These are phyloP conservation scores for Aspergillus glaucus DNA, from an alignment of 2,329 filamentous ascomycete species.

Conservation along the genomic window DNA sequence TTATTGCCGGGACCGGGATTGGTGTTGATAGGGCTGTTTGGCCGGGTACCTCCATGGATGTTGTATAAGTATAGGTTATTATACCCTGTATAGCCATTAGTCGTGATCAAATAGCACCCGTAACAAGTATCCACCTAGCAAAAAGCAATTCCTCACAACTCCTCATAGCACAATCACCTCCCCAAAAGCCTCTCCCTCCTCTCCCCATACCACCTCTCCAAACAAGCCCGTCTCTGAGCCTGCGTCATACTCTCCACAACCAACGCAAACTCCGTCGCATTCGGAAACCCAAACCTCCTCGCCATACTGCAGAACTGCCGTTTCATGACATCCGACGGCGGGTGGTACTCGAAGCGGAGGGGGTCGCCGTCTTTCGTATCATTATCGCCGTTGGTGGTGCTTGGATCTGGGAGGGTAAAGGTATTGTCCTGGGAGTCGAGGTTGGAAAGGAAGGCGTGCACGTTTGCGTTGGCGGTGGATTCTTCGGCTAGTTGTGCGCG, in stretches of 20 bases:
- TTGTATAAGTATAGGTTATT: too few species aligned
- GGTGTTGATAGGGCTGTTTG: too few species aligned
- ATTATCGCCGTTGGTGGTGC: not conserved
- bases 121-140: not conserved
- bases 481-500: slow-evolving; percentile 54
- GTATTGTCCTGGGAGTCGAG: slow-evolving; percentile 12
- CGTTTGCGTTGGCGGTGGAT: slow-evolving; percentile 19
- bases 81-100: not conserved
- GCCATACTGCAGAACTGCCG: slow-evolving; percentile 93
- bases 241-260: slow-evolving; percentile 88
- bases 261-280: slow-evolving; percentile 76
- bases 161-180: not conserved
- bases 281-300: slow-evolving; percentile 66
- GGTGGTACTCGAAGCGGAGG: slow-evolving; percentile 59
- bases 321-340: slow-evolving; percentile 64
- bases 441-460: slow-evolving; percentile 27
- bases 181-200: slow-evolving; percentile 47
- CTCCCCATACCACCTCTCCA: slow-evolving; percentile 72
- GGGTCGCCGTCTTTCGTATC: slow-evolving; percentile 31
- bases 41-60: too few species aligned
- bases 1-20: too few species aligned
- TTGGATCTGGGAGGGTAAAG: slow-evolving; percentile 1
- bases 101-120: too few species aligned
- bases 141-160: not conserved
- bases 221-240: slow-evolving; percentile 67